These are phyloP conservation scores for Myrica gale DNA, from an alignment of 306 rosid genomes.

Conservation along the genomic window DNA sequence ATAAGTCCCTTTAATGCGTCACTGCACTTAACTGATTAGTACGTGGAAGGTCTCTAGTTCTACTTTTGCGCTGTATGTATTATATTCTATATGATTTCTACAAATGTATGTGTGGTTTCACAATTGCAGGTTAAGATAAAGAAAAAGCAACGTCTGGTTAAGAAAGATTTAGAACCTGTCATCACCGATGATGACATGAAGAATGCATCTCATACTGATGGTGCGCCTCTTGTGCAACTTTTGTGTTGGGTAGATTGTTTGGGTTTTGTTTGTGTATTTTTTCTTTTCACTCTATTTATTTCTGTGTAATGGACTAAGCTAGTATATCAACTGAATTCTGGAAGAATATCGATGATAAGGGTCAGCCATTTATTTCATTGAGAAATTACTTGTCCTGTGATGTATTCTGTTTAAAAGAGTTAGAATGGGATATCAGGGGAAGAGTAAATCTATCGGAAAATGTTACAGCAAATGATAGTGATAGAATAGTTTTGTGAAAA, in stretches of 20 bases:
- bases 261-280: neutral
- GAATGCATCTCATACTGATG: conserved; percentile 56
- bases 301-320: neutral
- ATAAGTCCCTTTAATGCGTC: too few species aligned
- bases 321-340: neutral
- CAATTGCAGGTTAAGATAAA: conserved; percentile 53
- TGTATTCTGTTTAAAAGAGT: neutral
- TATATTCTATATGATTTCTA: neutral
- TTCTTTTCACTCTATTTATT: neutral
- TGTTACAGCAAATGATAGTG: too few species aligned
- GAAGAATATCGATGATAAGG: too few species aligned
- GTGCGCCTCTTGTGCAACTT: conserved; percentile 26
- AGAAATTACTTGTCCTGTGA: neutral
- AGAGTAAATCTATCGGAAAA: too few species aligned
- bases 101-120: neutral
- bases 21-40: neutral
- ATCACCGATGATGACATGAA: conserved; percentile 50
- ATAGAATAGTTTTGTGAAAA: too few species aligned
- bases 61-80: neutral
- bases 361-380: too few species aligned
- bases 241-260: neutral
- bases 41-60: neutral
- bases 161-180: conserved; percentile 54
- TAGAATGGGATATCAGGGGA: too few species aligned
- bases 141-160: conserved; percentile 54